Evolutionary conservation across 441 rosid species (phyloP).

Genomic region (Pelargonium fulgidum): DNA sequence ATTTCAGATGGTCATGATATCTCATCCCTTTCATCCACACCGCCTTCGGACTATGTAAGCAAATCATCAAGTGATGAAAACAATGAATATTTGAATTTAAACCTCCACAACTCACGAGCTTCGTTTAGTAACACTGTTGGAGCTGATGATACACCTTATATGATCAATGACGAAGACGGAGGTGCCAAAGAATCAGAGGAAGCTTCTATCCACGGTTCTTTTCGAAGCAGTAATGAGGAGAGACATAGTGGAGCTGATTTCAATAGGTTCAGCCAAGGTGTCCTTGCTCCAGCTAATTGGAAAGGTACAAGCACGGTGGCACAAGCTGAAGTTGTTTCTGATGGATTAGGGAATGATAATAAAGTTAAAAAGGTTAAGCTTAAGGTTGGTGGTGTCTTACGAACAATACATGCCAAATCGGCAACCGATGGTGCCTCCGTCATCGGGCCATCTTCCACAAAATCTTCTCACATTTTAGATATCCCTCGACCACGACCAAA

Average conservation of each 20-base stretch:
- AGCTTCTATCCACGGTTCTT: conserved; percentile 57
- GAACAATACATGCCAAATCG: conserved; percentile 47
- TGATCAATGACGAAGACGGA: conserved; percentile 41
- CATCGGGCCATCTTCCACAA: conserved; percentile 21
- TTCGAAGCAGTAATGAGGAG: conserved; percentile 51
- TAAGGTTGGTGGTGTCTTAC: conserved; percentile 72
- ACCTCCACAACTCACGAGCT: conserved; percentile 20
- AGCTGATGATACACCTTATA: conserved; percentile 33
- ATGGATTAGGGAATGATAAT: conserved; percentile 38
- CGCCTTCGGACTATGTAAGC: conserved; percentile 55
- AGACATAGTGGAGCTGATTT: conserved; percentile 43
- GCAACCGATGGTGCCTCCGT: conserved; percentile 20
- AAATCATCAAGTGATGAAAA: conserved; percentile 17
- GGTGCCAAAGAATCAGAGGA: conserved; percentile 61
- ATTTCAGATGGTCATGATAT: conserved; percentile 39
- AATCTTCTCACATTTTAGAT: conserved; percentile 21
- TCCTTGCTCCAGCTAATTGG: conserved; percentile 34
- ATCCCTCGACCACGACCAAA: conserved; percentile 27
- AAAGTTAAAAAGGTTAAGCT: conserved; percentile 62
- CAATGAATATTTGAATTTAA: conserved; percentile 17
- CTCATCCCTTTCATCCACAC: conserved; percentile 60
- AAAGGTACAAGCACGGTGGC: conserved; percentile 21
- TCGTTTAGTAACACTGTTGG: conserved; percentile 21
- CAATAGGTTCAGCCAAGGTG: conserved; percentile 44
- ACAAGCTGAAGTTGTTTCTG: conserved; percentile 24